Evolutionary conservation across 1,284 basidiomycete species (phyloP), one percentile per base, ranked within the genome.

Genomic region (Cryptococcus sp.): DNA sequence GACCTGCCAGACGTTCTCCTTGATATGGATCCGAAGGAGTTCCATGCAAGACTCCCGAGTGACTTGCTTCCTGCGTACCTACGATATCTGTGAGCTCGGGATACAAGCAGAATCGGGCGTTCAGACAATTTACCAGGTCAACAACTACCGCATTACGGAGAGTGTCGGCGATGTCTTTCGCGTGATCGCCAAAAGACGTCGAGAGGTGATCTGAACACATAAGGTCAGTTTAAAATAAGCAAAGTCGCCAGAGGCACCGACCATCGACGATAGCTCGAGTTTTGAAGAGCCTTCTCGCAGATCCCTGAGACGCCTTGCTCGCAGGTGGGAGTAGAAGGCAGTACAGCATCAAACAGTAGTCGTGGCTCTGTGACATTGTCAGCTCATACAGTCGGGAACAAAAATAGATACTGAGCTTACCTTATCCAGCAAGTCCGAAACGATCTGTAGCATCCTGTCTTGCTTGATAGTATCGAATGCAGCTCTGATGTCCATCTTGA

Each of bases 381-480:
- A 48, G 13, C 37, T 16, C 38, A 16, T 43, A 16, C 34, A 40
- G 5, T 19, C 29, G 11, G 17, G 16, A 48, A 8, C 3, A 1
- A 11, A 20, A 11, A 17, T 25, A 11, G 26, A 19, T 13, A n/a
- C 44, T 46, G n/a, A 46, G 50, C 70, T 56, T 66, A 90, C 91
- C 80, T 90, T 85, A 2, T 86, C 86, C 37, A 96, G 81, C 8
- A 94, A 71, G 1, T 85, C 78, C 22, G 84, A 82, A 40, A 98
- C 76, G 29, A 99, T 91, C 38, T 84, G 80, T 16, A 99, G 78
- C 48, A 99, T 78, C 69, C 89, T 93, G 22, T 83, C 82, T 74
- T 99, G 96, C 45, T 93, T 87, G 62, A 99, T 98, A 0, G 90
- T 93, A 77, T 99, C 96, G 80, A 98, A 99, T 61, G 93, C 96